These are phyloP conservation scores for Ophiocordyceps australis DNA, from an alignment of 2,329 filamentous ascomycete species.

Conservation along the genomic window DNA sequence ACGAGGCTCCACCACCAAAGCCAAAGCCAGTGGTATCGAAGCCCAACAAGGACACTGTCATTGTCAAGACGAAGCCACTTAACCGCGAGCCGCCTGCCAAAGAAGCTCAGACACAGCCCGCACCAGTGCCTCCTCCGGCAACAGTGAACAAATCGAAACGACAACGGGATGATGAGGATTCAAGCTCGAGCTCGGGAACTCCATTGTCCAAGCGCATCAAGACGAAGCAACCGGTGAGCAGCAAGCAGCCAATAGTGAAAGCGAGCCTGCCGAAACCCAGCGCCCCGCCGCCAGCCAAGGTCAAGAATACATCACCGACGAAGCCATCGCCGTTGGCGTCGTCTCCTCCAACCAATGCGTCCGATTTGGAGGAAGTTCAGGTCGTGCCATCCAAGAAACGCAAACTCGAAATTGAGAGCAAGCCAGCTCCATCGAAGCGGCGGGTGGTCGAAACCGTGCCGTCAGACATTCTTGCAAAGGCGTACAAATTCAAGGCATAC, in stretches of 20 bases:
- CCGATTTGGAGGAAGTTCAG: slow-evolving; percentile 33
- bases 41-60: slow-evolving; percentile 13
- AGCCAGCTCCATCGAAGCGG: slow-evolving; percentile 10
- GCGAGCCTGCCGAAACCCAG: slow-evolving; percentile 24
- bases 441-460: slow-evolving; percentile 11
- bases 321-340: slow-evolving; percentile 50
- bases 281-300: slow-evolving; percentile 21
- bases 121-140: neutral
- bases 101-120: slow-evolving; percentile 6
- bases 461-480: slow-evolving; percentile 29
- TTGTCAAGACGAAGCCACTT: slow-evolving; percentile 14
- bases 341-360: slow-evolving; percentile 46
- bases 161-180: slow-evolving; percentile 30
- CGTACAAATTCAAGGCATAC: slow-evolving; percentile 33
- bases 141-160: slow-evolving; percentile 23
- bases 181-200: slow-evolving; percentile 40
- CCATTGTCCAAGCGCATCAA: slow-evolving; percentile 40
- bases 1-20: slow-evolving; percentile 17
- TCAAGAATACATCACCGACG: slow-evolving; percentile 36
- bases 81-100: slow-evolving; percentile 13
- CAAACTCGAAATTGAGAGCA: slow-evolving; percentile 14
- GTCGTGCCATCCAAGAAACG: slow-evolving; percentile 22
- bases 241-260: slow-evolving; percentile 32
- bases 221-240: slow-evolving; percentile 20
- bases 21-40: slow-evolving; percentile 8